phyloP scores from a whole-genome alignment of 169 alveolate species.

The Eimeria zaria region DNA sequence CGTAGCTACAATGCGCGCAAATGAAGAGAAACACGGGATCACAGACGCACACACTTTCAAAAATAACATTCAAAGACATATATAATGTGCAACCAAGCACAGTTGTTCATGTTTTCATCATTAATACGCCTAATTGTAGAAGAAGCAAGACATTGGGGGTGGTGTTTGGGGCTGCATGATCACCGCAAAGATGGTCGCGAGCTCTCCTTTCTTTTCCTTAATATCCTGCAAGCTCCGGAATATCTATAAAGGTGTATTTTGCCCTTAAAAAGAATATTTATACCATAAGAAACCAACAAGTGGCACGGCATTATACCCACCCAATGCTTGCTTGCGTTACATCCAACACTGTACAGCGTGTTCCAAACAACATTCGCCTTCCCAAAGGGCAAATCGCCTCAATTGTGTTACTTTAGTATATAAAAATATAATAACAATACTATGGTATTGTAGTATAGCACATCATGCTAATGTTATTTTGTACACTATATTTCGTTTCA shows the following conservation, averaged over 20 bases:
- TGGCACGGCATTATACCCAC: too few species aligned
- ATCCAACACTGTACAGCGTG: too few species aligned
- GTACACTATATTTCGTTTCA: too few species aligned
- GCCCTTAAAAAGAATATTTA: neutral
- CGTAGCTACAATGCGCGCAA: neutral
- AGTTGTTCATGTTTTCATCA: neutral
- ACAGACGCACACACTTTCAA: neutral
- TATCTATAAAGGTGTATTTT: neutral
- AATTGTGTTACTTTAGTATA: too few species aligned
- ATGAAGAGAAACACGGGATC: neutral
- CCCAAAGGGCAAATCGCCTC: too few species aligned
- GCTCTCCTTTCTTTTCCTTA: neutral
- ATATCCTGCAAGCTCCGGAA: neutral
- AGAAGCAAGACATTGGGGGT: neutral
- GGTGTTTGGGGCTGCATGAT: constrained; percentile 25
- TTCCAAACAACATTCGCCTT: too few species aligned
- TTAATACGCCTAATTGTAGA: neutral
- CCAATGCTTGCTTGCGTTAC: too few species aligned
- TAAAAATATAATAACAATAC: too few species aligned
- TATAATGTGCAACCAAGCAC: neutral
- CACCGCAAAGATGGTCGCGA: neutral
- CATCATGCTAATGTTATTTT: too few species aligned
- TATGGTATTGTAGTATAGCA: too few species aligned
- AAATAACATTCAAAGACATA: neutral
- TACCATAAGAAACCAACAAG: neutral